A percentile compares a stretch with the other conserved stretches of the same genome.
Evolutionary conservation across 768 basidiomycete genomes (phyloP).

Genomic region (Rhodotorula paludigena): DNA sequence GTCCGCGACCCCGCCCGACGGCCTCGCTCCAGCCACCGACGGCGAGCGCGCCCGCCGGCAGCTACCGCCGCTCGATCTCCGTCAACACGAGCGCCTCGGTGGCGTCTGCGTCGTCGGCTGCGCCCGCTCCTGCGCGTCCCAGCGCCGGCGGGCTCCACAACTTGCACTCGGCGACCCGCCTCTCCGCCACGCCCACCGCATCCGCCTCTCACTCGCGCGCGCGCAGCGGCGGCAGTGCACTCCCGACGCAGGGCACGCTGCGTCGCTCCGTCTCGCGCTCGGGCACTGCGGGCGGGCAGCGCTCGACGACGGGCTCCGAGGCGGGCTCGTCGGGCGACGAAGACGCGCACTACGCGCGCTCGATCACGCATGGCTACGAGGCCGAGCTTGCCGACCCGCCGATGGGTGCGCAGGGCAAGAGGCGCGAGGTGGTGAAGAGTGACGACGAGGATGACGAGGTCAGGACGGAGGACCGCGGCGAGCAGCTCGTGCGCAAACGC

Average conservation of each 20-base stretch:
- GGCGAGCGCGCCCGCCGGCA: not conserved
- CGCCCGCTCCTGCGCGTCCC: constrained; percentile 11
- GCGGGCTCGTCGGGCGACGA: constrained; percentile 12
- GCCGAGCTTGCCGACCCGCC: constrained; percentile 7
- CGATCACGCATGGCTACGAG: not conserved
- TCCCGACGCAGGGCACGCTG: not conserved
- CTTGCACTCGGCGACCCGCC: constrained; percentile 10
- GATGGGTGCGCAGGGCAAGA: not conserved
- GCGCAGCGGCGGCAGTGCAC: not conserved
- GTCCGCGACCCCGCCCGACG: not conserved
- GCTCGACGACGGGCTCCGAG: not conserved
- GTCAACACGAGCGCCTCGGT: not conserved
- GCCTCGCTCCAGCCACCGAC: not conserved
- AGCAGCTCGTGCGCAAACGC: constrained; percentile 49
- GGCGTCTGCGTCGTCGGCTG: not conserved
- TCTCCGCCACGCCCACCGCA: not conserved
- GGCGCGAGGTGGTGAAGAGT: not conserved
- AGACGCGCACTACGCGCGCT: constrained; percentile 2
- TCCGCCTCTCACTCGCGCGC: not conserved
- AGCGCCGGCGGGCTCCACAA: constrained; percentile 8
- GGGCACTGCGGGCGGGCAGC: too few relatives aligned
- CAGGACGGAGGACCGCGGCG: constrained; percentile 47
- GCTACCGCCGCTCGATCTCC: not conserved
- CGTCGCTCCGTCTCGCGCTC: not conserved
- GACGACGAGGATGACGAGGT: constrained; percentile 47